Evolutionary conservation across 164 flowering plant species (phyloP), one percentile per base, ranked within the genome.

Genomic region (Echeveria elegans): DNA sequence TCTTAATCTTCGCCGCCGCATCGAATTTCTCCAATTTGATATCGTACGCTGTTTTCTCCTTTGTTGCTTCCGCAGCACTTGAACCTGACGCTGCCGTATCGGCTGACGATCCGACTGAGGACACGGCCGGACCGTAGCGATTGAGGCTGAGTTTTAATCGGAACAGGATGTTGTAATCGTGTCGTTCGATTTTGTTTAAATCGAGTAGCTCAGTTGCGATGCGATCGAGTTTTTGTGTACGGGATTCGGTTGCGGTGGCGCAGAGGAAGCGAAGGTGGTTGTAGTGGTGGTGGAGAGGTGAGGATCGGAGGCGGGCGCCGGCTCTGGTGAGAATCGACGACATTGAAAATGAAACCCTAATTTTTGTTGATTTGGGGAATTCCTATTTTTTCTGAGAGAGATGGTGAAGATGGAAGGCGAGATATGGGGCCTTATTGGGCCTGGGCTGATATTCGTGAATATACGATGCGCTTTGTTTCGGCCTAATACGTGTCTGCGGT

Each of bases 1-100:
- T 75, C 85, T 87, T 87, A 63, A 87, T 79, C 78, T 85, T 87
- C 21, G 89, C 78, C 6, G 83, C 81, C 18, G 85, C 80, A 29
- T 83, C 88, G 72, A 80, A 85, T 65, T 80, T 82, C 81, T 87
- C 92, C 10, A 87, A 77, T 81, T 82, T 87, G 16, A 85, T 69
- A 45, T 87, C 89, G 64, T 83, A 87, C 0, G 76, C 84, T 5
- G 86, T 83, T 77, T 83, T 87, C 73, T 85, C 88, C 5, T 75
- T 83, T 6, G 85, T 83, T 76, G 84, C 83, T 72, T 85, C 88
- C 2, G 71, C 80, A 12, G 78, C 83, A 14, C 2, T 14, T 6
- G 78, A 21, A 14, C 69, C 74, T 0, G 72, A 45, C 1, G 66
- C 72, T 40, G 75, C 40, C 31, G 72, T 73, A 0, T 48, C 65